A percentile compares a stretch with the other conserved stretches of the same genome.
These are phyloP conservation scores for Miamiensis avidus DNA, from an alignment of 169 alveolate species.

Conservation along the genomic window DNA sequence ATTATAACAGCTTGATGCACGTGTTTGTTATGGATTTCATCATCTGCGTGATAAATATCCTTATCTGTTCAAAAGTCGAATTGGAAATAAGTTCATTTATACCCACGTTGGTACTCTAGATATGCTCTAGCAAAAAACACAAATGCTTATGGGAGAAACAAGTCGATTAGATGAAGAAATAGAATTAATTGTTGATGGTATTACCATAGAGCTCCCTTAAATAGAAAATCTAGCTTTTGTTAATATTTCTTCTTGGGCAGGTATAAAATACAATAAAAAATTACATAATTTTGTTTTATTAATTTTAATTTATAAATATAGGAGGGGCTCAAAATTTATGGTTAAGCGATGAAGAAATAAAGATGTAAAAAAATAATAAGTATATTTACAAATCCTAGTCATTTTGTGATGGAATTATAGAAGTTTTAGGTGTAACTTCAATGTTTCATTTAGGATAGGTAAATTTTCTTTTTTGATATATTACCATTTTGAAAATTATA, in stretches of 20 bases:
- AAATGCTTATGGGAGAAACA: neutral
- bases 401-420: slow-evolving; percentile 37
- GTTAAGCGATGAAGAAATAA: slow-evolving; percentile 18
- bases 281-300: too few relatives aligned
- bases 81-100: slow-evolving; percentile 38
- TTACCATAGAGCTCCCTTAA: slow-evolving; percentile 24
- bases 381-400: neutral
- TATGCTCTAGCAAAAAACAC: slow-evolving; percentile 1
- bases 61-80: slow-evolving; percentile 32
- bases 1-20: slow-evolving; percentile 23
- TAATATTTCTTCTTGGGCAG: slow-evolving; percentile 38
- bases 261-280: neutral
- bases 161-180: slow-evolving; percentile 14
- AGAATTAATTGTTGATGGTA: slow-evolving; percentile 32
- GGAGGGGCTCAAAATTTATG: slow-evolving; percentile 49
- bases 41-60: slow-evolving; percentile 33
- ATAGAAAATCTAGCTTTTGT: slow-evolving; percentile 35
- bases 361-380: neutral
- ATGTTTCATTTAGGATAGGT: slow-evolving; percentile 32
- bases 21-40: slow-evolving; percentile 42
- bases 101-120: slow-evolving; percentile 41
- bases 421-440: slow-evolving; percentile 43
- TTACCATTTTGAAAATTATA: too few relatives aligned
- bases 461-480: neutral
- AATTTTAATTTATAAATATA: too few relatives aligned